Evolutionary conservation across 2,329 filamentous ascomycete species (phyloP), one percentile per base, ranked within the genome.

Genomic region (Daldinia sp.): DNA sequence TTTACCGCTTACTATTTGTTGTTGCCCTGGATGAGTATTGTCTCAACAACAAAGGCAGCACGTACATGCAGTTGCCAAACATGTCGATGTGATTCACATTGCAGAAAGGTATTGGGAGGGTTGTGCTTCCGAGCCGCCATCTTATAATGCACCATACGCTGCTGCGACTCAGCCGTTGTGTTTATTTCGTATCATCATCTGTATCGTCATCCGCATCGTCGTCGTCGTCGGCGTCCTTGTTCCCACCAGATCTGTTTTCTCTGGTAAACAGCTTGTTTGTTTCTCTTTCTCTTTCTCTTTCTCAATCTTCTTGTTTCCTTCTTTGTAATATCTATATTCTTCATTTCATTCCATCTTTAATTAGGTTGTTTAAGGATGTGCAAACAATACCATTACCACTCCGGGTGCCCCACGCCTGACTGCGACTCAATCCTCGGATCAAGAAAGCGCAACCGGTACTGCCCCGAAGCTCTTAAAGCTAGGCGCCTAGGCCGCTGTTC

Each of bases 401-500:
- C 56, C 3, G 4, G 37, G 2, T 66, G 60, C 23, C 4, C 2
- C 30, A 32, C 25, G 2, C 21, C 10, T 9, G 6, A n/a, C 30
- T 64, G 57, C 50, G 3, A 29, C 1, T 17, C 53, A 7, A 17
- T 58, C 34, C 19, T 58, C 9, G 50, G 57, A 4, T 30, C 8
- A 11, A 58, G 39, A 27, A 27, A 34, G 7, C 53, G 64, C 32
- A 66, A 66, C 25, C 17, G 34, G 3, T 64, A 58, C 30, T 66
- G 64, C 8, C 27, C 9, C 11, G 53, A 57, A 21, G 64, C 64
- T 1, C 56, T 53, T 2, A 3, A 15, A 1, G 52, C 34, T 5
- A 61, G 64, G 2, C 52, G 53, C 1, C 29, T 66, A 10, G 64
- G 64, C 7, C 49, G 25, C 25, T 66, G 64, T 39, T n/a, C 25